Base-by-base conservation (phyloP, 2,329 filamentous ascomycete genomes). In the Colletotrichum tropicale region DNA sequence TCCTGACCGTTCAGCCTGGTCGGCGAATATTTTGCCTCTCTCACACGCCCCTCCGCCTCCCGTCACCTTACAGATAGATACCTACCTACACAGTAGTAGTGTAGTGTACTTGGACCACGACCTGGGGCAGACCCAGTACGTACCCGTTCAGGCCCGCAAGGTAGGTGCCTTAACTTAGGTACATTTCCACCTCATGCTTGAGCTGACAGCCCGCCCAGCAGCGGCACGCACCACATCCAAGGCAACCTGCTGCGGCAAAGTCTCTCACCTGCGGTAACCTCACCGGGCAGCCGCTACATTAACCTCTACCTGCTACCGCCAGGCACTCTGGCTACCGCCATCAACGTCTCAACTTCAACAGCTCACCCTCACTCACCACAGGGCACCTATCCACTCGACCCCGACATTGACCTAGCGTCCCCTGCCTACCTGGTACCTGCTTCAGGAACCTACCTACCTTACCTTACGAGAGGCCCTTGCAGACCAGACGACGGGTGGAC, bases 391-490 rank as follows among this genome's bases (percentile, higher is more conserved):
- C n/a, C 43, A 48, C 43, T 48, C n/a, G 43, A 48, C 43, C 43
- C 43, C 43, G n/a, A 68, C 70, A 43, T 32, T 38, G 48, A 34
- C 43, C 26, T 43, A 62, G 28, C 58, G 32, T 43, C 24, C 43
- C 43, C 43, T 48, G 43, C 18, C 43, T 48, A 48, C 43, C n/a
- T 21, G 18, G 28, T 70, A 32, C 28, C 48, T 62, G 4, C 36
- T 18, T 38, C 24, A 24, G 28, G 34, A 62, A 73, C 34, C 52
- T 48, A 48, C 32, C 70, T 34, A 71, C 43, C 64, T 65, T 58
- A 58, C 24, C 24, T 24, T 24, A 24, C 70, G 58, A 73, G 74
- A 48, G 74, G 74, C 70, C 70, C 74, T 73, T 75, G 73, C 74
- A 69, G 70, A 67, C 56, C 48, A 75, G 30, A 66, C 32, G 62